A percentile compares a stretch with the other conserved stretches of the same genome.
phyloP scores from a whole-genome alignment of 2,329 filamentous ascomycete genomes.

The Scortechinia acanthostroma region DNA sequence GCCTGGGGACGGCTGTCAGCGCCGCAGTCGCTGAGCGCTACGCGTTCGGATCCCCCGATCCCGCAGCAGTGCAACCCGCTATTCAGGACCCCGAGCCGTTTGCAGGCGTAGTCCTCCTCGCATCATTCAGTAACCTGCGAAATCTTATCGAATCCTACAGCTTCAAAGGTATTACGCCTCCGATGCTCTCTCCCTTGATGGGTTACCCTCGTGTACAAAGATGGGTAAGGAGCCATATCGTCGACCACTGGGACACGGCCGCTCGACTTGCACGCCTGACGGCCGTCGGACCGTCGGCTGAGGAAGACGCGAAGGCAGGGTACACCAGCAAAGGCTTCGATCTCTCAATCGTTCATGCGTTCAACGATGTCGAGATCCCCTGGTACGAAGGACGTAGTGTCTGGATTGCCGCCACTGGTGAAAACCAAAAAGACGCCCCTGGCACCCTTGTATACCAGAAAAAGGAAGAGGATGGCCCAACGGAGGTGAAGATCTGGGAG shows the following conservation, averaged over 20 bases:
- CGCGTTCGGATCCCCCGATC: neutral
- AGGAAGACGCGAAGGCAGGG: neutral
- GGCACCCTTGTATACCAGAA: neutral
- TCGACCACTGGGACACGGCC: neutral
- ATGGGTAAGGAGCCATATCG: neutral
- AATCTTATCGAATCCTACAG: neutral
- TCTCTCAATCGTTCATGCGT: neutral
- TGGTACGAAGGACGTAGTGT: neutral
- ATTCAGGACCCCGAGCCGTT: neutral
- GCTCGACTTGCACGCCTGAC: neutral
- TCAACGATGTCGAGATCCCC: neutral
- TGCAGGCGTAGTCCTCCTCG: neutral
- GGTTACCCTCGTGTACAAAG: conserved; percentile 1
- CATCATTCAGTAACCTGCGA: neutral
- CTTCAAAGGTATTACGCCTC: neutral
- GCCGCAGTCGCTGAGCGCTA: neutral
- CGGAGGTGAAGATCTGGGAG: neutral
- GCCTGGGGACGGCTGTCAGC: neutral
- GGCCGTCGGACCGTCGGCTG: neutral
- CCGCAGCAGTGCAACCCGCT: neutral
- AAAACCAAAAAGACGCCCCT: neutral
- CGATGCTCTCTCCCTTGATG: neutral
- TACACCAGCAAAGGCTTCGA: neutral
- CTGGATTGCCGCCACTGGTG: neutral
- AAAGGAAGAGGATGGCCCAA: neutral